Conservation (phyloP, 2,329 filamentous ascomycete species). For the Aschersonia sp. region DNA sequence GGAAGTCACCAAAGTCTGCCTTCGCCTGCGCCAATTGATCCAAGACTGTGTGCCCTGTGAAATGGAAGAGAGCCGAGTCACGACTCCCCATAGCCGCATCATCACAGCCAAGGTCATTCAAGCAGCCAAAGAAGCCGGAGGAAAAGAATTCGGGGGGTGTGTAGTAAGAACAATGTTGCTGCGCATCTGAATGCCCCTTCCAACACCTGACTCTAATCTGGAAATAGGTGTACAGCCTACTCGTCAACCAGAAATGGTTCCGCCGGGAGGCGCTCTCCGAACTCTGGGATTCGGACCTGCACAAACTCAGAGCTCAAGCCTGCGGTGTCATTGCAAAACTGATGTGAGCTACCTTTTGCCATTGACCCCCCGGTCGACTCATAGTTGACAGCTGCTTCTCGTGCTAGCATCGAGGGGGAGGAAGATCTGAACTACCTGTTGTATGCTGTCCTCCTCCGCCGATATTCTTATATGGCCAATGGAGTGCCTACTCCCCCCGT, state of each 20-base stretch:
- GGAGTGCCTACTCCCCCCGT: constrained; percentile 57
- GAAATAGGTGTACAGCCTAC: constrained; percentile 51
- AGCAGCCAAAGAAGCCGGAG: constrained; percentile 71
- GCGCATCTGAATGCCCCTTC: not conserved
- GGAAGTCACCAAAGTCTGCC: constrained; percentile 77
- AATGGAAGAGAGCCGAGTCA: constrained; percentile 61
- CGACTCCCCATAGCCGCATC: constrained; percentile 66
- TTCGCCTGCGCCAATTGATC: constrained; percentile 81
- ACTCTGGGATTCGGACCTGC: constrained; percentile 84
- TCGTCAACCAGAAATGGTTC: constrained; percentile 63
- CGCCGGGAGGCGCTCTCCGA: constrained; percentile 63
- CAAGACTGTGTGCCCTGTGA: constrained; percentile 86
- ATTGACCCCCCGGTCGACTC: not conserved
- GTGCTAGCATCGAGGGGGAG: constrained; percentile 62
- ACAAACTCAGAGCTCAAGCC: constrained; percentile 62
- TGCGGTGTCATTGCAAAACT: constrained; percentile 88
- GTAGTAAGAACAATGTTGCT: constrained; percentile 32
- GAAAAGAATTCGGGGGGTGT: constrained; percentile 57
- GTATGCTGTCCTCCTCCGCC: constrained; percentile 68
- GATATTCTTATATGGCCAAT: constrained; percentile 70
- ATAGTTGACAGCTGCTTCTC: not conserved
- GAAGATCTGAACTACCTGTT: constrained; percentile 67
- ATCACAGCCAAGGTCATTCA: constrained; percentile 68
- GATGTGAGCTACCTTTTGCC: constrained; percentile 25
- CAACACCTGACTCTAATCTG: not conserved